A percentile compares a stretch with the other conserved stretches of the same genome.
These are phyloP conservation scores for Cicer chorassanicum DNA, from an alignment of 306 rosid species.

Conservation along the genomic window DNA sequence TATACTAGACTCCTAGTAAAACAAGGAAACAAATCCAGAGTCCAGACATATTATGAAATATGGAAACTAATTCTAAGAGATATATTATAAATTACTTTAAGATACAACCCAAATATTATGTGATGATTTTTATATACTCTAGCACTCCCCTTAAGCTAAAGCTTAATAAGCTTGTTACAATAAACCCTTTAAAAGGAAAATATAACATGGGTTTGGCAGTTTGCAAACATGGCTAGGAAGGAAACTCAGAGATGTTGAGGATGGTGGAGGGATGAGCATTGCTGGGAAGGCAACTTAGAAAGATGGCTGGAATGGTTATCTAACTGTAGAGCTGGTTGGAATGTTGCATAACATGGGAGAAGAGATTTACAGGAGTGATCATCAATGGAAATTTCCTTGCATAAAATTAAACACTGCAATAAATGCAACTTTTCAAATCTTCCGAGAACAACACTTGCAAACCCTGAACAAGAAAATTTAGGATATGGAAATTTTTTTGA, in stretches of 20 bases:
- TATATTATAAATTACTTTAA: constrained; percentile 15
- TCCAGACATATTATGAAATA: neutral
- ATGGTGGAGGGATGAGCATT: neutral
- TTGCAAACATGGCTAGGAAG: neutral
- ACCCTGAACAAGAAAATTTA: constrained; percentile 1
- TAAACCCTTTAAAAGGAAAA: neutral
- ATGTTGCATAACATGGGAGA: neutral
- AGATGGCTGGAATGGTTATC: constrained; percentile 1
- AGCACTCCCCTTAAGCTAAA: neutral
- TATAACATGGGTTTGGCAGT: neutral
- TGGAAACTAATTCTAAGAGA: constrained; percentile 2
- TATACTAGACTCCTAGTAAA: constrained; percentile 1
- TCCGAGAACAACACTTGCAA: neutral
- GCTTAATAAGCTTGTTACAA: neutral
- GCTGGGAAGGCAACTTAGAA: neutral
- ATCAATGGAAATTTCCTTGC: constrained; percentile 6
- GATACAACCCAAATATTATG: neutral
- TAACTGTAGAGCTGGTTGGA: constrained; percentile 1
- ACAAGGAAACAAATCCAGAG: neutral
- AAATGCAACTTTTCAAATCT: neutral
- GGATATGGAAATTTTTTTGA: neutral
- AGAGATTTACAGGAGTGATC: neutral
- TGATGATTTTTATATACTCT: neutral
- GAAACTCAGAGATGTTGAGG: neutral
- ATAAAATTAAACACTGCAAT: neutral